These are phyloP conservation scores for Arachis stenosperma DNA, from an alignment of 306 rosid genomes.

Conservation along the genomic window DNA sequence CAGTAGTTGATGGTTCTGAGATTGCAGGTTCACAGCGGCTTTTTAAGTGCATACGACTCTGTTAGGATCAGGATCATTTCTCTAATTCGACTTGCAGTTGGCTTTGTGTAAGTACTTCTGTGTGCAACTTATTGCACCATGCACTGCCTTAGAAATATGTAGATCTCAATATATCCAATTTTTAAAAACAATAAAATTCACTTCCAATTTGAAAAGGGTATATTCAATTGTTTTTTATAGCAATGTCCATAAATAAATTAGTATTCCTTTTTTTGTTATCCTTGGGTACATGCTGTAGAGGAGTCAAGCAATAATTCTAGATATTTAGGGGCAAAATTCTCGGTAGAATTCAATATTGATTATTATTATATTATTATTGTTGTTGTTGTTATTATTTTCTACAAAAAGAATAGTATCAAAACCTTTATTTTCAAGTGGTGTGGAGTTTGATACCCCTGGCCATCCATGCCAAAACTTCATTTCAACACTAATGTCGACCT, in stretches of 20 bases:
- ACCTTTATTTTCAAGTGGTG: neutral
- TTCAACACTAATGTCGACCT: too few species aligned
- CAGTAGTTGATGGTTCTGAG: slow-evolving; percentile 34
- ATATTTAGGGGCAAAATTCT: neutral
- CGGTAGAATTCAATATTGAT: slow-evolving; percentile 18
- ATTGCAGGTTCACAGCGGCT: slow-evolving; percentile 96
- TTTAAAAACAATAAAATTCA: neutral
- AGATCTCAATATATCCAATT: slow-evolving; percentile 13
- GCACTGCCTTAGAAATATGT: slow-evolving; percentile 21
- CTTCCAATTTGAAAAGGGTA: slow-evolving; percentile 28
- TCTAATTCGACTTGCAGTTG: slow-evolving; percentile 76
- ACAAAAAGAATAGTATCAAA: neutral
- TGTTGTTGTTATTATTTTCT: slow-evolving; percentile 1
- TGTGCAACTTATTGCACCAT: slow-evolving; percentile 15
- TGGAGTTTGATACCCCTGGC: neutral
- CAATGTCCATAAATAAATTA: slow-evolving; percentile 9
- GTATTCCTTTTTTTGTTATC: neutral
- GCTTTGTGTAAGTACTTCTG: slow-evolving; percentile 59
- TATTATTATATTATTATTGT: neutral
- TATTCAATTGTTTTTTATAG: neutral
- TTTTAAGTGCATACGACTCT: slow-evolving; percentile 93
- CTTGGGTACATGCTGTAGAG: neutral
- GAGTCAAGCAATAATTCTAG: slow-evolving; percentile 1
- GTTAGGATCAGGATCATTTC: slow-evolving; percentile 83
- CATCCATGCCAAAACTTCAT: too few species aligned